Evolutionary conservation across 345 rosid genomes (phyloP), one percentile per base, ranked within the genome.

Genomic region (Syzygium aqueum): DNA sequence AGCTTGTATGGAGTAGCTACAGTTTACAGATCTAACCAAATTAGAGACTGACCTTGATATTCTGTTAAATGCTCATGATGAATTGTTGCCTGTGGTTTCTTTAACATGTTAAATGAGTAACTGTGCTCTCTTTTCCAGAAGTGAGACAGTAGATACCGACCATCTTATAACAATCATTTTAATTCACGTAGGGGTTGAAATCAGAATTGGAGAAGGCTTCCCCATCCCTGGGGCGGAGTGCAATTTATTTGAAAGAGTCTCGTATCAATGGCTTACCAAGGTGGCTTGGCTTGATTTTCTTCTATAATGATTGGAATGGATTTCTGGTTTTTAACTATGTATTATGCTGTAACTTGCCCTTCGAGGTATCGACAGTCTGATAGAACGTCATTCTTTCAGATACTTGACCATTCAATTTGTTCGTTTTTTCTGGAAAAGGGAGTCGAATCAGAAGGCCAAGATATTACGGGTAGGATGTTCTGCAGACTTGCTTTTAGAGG

Each of bases 381-480:
- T 37, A 84, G 50, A 37, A 78, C 87, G 77, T 87, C 86, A 49
- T 82, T 88, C 88, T 88, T 87, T 86, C 89, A 98, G 99, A 95
- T 98, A 98, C 91, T 89, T 96, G 92, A 96, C 99, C n/a, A 92
- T 98, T 92, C 99, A 98, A 92, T 96, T 98, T 92, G 99, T 98
- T 84, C 97, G 98, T 2, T 98, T 98, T 92, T 98, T 98, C 95
- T 98, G 99, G 99, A 98, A 96, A 94, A 94, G 99, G 90, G 99
- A 98, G 88, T 95, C 97, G 77, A 98, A 96, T 93, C 99, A 96
- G 92, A 98, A 98, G 90, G 99, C 99, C 85, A 98, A 98, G 92
- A 98, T 98, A 89, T 93, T 98, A 87, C 92, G 98, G 95, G 99
- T 98, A 92, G 53, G 84, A n/a, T 63, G 59, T 83, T 85, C 84